These are phyloP conservation scores for Epichloe typhina DNA, from an alignment of 2,329 filamentous ascomycete genomes.

Conservation along the genomic window DNA sequence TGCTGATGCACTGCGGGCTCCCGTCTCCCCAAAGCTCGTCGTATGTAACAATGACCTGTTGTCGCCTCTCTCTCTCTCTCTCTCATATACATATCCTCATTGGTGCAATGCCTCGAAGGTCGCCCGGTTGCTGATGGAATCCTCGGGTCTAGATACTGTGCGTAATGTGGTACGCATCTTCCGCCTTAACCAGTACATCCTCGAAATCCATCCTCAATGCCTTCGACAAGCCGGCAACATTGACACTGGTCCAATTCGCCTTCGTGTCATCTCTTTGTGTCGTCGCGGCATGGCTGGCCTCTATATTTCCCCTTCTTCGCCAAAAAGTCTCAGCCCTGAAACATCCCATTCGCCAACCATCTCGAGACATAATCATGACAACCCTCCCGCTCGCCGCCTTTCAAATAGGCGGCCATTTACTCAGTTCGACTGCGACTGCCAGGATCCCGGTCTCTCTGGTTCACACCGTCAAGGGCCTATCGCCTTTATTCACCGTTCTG, in stretches of 20 bases:
- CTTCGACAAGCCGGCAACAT: slow-evolving; percentile 77
- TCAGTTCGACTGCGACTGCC: slow-evolving; percentile 86
- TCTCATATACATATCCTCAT: neutral
- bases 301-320: slow-evolving; percentile 56
- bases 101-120: neutral
- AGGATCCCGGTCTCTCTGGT: slow-evolving; percentile 94
- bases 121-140: neutral
- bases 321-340: slow-evolving; percentile 64
- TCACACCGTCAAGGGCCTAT: slow-evolving; percentile 96
- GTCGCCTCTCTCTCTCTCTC: neutral
- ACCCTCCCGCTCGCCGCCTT: slow-evolving; percentile 88
- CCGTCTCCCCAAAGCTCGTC: slow-evolving; percentile 75
- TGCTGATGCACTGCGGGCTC: slow-evolving; percentile 78
- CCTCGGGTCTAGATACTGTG: slow-evolving; percentile 55
- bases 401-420: slow-evolving; percentile 83
- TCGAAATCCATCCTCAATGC: slow-evolving; percentile 94
- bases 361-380: slow-evolving; percentile 66
- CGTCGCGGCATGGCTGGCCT: slow-evolving; percentile 62
- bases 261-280: slow-evolving; percentile 86
- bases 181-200: slow-evolving; percentile 91
- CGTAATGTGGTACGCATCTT: slow-evolving; percentile 86
- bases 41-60: slow-evolving; percentile 35
- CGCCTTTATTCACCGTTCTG: slow-evolving; percentile 85
- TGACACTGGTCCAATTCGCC: slow-evolving; percentile 86
- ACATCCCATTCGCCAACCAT: slow-evolving; percentile 71